These are phyloP conservation scores for Martensiomyces pterosporus DNA, from an alignment of 192 early-diverging fungal species.

Conservation along the genomic window DNA sequence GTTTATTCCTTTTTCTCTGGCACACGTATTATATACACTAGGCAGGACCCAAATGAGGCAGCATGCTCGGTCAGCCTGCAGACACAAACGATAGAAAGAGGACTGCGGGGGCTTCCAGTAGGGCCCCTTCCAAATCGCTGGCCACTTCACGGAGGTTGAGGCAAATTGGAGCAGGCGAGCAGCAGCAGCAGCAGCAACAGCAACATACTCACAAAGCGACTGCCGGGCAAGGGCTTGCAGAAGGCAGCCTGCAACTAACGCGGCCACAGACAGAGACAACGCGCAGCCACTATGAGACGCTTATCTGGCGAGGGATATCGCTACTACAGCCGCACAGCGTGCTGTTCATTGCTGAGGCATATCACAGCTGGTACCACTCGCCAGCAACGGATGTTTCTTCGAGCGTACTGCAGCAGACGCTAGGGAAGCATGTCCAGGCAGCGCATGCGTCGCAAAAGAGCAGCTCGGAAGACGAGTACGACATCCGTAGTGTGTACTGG, in stretches of 20 bases:
- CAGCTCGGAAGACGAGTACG: slow-evolving; percentile 7
- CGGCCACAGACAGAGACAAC: slow-evolving; percentile 32
- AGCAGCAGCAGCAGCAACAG: slow-evolving; percentile 4
- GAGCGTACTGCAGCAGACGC: slow-evolving; percentile 32
- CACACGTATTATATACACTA: background rate
- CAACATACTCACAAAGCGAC: background rate
- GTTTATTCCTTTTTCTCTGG: background rate
- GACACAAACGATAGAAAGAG: slow-evolving; percentile 19
- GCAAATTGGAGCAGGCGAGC: background rate
- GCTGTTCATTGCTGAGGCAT: slow-evolving; percentile 37
- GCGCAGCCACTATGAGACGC: slow-evolving; percentile 31
- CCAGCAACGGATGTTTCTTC: slow-evolving; percentile 21
- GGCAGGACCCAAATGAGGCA: slow-evolving; percentile 1
- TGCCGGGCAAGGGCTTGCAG: too few relatives aligned
- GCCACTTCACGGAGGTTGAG: slow-evolving; percentile 1
- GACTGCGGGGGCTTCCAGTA: slow-evolving; percentile 2
- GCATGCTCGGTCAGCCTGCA: slow-evolving; percentile 17
- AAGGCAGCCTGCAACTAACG: background rate
- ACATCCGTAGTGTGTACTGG: slow-evolving; percentile 47
- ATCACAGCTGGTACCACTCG: slow-evolving; percentile 45
- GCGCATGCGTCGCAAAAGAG: background rate
- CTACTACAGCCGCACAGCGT: slow-evolving; percentile 41
- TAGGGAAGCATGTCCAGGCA: background rate
- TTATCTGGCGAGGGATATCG: slow-evolving; percentile 39
- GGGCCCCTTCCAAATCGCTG: background rate